A percentile compares a stretch with the other conserved stretches of the same genome.
These are phyloP conservation scores for Colletotrichum melonis DNA, from an alignment of 2,329 filamentous ascomycete species.

Conservation along the genomic window DNA sequence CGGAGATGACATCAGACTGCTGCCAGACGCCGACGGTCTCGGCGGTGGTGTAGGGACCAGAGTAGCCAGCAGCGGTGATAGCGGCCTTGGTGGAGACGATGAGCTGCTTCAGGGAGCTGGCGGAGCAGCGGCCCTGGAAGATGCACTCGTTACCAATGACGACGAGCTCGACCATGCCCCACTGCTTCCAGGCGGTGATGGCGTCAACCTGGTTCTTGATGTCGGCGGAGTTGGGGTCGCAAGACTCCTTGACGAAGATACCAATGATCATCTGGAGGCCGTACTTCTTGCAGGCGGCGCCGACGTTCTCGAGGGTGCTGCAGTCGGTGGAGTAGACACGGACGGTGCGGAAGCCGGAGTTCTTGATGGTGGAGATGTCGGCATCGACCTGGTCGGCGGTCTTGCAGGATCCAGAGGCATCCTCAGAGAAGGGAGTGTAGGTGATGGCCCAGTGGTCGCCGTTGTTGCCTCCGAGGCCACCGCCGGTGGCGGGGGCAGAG, in stretches of 20 bases:
- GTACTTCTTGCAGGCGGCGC: constrained; percentile 72
- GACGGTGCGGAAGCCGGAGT: constrained; percentile 74
- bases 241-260: constrained; percentile 81
- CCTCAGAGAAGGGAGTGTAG: constrained; percentile 78
- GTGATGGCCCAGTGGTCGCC: constrained; percentile 78
- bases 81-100: constrained; percentile 73
- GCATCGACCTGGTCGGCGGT: constrained; percentile 61
- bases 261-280: constrained; percentile 87
- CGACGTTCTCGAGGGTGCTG: constrained; percentile 80
- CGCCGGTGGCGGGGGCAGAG: constrained; percentile 43
- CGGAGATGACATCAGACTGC: constrained; percentile 64
- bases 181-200: constrained; percentile 77
- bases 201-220: constrained; percentile 79
- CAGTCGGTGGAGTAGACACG: constrained; percentile 96
- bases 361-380: constrained; percentile 72
- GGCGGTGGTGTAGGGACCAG: constrained; percentile 81
- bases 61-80: constrained; percentile 76
- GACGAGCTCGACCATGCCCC: constrained; percentile 81
- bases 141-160: constrained; percentile 93
- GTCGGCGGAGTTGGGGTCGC: constrained; percentile 66
- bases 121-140: constrained; percentile 77
- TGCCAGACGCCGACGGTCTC: constrained; percentile 87
- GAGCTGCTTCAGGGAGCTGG: constrained; percentile 74
- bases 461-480: constrained; percentile 50
- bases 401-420: constrained; percentile 73